Evolutionary conservation across 1,139 yeast species (phyloP), one percentile per base, ranked within the genome.

Genomic region (Kodamaea ohmeri): DNA sequence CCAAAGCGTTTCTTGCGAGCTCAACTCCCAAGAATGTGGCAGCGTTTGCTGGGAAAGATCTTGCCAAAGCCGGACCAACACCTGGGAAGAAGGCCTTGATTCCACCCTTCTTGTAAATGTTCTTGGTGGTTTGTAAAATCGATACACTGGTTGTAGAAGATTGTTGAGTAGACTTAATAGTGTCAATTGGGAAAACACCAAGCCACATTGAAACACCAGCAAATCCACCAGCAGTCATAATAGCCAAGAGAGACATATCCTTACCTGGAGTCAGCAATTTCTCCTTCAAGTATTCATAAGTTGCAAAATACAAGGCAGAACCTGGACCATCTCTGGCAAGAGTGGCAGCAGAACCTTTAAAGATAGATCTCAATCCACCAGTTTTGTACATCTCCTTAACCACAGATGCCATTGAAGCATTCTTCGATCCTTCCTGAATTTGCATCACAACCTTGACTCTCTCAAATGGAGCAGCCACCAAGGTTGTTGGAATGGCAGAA

Each of bases 121-220:
- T 75, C 45, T 67, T 68, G 8, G 96, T 78, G 35, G 89, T 88
- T 47, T 78, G 77, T 6, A 69, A 63, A 58, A 89, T 80, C 13
- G 87, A 74, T 28, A 77, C 70, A 38, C 67, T 75, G 27, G 68
- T 63, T 37, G 76, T 71, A 18, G 90, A 78, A 6, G 90, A 78
- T 48, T 83, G 86, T 55, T 89, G 79, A 41, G 83, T 80, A 2
- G 96, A 87, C 69, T 92, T 92, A 62, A 92, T 84, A 15, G 97
- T 92, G 61, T 92, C 98, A 38, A 92, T 76, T 32, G 98, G 98
- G 87, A 89, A 92, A 29, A 92, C 95, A 32, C 86, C 88, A 33
- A 85, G 66, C 98, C 98, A 92, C 97, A 90, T 90, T 19, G 95
- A 78, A 45, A 90, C 87, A 57, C 97, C 97, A 2, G 97, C 96